Evolutionary conservation across 2,329 filamentous ascomycete species (phyloP).

Genomic region (Trichoderma sp.): DNA sequence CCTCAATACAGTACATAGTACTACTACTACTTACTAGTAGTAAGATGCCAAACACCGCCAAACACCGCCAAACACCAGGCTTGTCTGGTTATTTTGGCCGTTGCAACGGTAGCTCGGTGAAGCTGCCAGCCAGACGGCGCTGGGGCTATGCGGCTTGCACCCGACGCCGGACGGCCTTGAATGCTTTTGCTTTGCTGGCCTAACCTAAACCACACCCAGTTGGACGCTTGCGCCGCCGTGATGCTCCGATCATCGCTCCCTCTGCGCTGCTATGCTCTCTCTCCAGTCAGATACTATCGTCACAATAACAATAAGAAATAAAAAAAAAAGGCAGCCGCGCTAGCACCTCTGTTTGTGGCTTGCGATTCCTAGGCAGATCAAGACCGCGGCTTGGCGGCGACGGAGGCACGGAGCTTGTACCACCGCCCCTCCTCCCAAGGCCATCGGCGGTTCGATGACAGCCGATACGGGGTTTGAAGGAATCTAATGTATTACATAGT

Average conservation of each 20-base stretch:
- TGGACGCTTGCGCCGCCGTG: no score
- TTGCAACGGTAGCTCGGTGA: neutral
- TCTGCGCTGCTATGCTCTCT: neutral
- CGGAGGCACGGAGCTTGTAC: neutral
- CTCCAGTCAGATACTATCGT: neutral
- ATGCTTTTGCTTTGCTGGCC: no score
- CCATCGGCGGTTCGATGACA: neutral
- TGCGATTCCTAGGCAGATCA: neutral
- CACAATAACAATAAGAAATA: neutral
- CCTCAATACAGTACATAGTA: no score
- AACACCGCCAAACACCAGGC: no score
- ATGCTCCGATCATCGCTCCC: neutral
- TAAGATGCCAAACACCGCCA: no score
- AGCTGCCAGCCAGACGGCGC: neutral
- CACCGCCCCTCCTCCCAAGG: neutral
- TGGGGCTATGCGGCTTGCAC: slow-evolving; percentile 1
- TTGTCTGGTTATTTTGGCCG: no score
- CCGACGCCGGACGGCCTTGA: neutral
- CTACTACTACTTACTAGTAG: no score
- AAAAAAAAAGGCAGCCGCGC: neutral
- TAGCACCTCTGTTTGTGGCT: neutral
- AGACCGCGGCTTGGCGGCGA: neutral
- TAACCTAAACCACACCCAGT: neutral
- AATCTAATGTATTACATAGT: neutral
- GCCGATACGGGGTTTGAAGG: neutral